A percentile compares a stretch with the other conserved stretches of the same genome.
These are phyloP conservation scores for Cladosporium oxysporum DNA, from an alignment of 2,329 filamentous ascomycete species.

Conservation along the genomic window DNA sequence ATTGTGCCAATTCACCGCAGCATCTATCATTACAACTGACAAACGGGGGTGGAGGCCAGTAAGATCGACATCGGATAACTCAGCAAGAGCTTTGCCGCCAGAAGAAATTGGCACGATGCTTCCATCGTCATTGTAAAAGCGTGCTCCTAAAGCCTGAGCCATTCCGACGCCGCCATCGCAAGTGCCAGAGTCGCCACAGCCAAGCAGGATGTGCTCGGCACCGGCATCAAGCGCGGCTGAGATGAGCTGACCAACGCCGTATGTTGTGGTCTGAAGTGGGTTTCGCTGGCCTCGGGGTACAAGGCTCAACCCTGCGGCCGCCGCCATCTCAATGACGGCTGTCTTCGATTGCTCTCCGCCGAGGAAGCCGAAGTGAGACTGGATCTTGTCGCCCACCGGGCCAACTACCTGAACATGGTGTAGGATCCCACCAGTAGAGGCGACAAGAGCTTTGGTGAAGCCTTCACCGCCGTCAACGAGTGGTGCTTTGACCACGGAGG, in stretches of 20 bases:
- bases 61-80: slow-evolving; percentile 45
- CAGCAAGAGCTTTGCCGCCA: slow-evolving; percentile 45
- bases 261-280: slow-evolving; percentile 53
- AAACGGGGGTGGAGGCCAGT: slow-evolving; percentile 43
- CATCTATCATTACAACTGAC: slow-evolving; percentile 47
- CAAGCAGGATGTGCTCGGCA: slow-evolving; percentile 50
- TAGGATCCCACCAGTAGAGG: slow-evolving; percentile 46
- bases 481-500: slow-evolving; percentile 50
- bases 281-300: slow-evolving; percentile 49
- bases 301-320: slow-evolving; percentile 54
- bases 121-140: slow-evolving; percentile 44
- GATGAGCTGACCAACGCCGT: slow-evolving; percentile 54
- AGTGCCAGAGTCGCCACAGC: slow-evolving; percentile 57
- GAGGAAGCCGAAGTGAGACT: slow-evolving; percentile 52
- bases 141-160: slow-evolving; percentile 55
- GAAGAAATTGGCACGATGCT: slow-evolving; percentile 41
- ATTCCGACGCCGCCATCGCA: slow-evolving; percentile 57
- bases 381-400: slow-evolving; percentile 45
- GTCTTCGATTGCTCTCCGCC: slow-evolving; percentile 38
- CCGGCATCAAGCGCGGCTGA: slow-evolving; percentile 50
- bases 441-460: slow-evolving; percentile 51
- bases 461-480: slow-evolving; percentile 57
- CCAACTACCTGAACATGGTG: slow-evolving; percentile 45
- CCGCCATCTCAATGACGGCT: slow-evolving; percentile 56
- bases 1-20: slow-evolving; percentile 55